A percentile compares a stretch with the other conserved stretches of the same genome.
Conservation (phyloP, 2,329 filamentous ascomycete species). For the Torrubiella hemipterigena region DNA sequence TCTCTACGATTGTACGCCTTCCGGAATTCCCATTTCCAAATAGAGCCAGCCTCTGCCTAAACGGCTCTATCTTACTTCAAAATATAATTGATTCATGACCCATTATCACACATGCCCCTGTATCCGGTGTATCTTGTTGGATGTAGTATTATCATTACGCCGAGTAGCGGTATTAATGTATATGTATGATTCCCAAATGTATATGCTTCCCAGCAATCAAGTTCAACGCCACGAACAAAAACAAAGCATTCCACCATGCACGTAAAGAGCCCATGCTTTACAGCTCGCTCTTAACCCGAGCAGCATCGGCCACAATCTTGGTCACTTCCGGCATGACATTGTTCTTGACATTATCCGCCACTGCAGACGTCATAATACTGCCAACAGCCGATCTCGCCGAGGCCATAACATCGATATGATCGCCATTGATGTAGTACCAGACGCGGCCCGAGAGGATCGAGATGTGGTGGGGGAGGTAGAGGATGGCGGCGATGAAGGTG, state of each 20-base stretch:
- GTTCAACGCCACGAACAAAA: slow-evolving; percentile 1
- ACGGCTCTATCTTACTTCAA: too few species aligned
- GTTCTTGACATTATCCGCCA: slow-evolving; percentile 11
- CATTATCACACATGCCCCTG: too few species aligned
- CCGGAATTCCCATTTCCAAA: slow-evolving; percentile 13
- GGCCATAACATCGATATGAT: slow-evolving; percentile 42
- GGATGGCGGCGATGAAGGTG: slow-evolving; percentile 71
- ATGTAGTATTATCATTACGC: not conserved
- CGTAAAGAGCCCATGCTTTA: slow-evolving; percentile 8
- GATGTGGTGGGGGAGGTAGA: slow-evolving; percentile 91
- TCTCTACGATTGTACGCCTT: slow-evolving; percentile 46
- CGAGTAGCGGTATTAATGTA: too few species aligned
- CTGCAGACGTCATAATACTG: slow-evolving; percentile 12
- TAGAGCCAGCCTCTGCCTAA: too few species aligned
- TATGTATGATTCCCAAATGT: too few species aligned
- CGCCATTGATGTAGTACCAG: slow-evolving; percentile 91
- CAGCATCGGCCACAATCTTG: slow-evolving; percentile 13
- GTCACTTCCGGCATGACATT: slow-evolving; percentile 13
- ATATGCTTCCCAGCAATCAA: too few species aligned
- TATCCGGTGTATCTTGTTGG: not conserved
- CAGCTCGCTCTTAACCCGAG: slow-evolving; percentile 19
- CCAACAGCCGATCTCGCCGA: slow-evolving; percentile 19
- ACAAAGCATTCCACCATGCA: slow-evolving; percentile 1
- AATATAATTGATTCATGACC: too few species aligned
- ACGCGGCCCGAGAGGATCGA: slow-evolving; percentile 70